phyloP scores from a whole-genome alignment of 345 rosid species.

The Lenwebbia sp. region DNA sequence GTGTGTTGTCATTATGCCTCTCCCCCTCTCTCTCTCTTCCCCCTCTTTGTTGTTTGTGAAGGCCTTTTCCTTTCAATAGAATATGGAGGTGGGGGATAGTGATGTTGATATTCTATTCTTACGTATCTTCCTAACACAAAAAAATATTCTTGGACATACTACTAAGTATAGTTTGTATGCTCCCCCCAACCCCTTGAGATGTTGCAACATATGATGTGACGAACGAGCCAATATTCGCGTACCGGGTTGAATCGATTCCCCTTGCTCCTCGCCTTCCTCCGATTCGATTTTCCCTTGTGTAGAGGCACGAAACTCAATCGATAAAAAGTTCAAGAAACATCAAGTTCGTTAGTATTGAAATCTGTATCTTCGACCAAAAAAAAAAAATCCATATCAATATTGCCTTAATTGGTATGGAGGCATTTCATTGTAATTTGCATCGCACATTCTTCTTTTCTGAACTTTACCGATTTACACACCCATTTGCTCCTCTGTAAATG shows the following conservation, averaged over 20 bases:
- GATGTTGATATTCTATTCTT: background rate
- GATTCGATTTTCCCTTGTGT: background rate
- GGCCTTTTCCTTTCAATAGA: background rate
- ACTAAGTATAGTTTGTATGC: background rate
- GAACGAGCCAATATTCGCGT: background rate
- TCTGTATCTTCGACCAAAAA: background rate
- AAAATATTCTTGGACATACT: background rate
- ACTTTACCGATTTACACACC: fast-evolving
- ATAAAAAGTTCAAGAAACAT: background rate
- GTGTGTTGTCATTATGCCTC: background rate
- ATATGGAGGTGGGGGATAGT: background rate
- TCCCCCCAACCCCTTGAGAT: background rate
- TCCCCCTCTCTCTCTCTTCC: background rate
- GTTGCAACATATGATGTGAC: background rate
- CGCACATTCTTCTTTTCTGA: no score
- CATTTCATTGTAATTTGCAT: background rate
- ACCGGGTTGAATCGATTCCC: background rate
- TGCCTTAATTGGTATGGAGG: background rate
- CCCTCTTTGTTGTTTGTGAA: background rate
- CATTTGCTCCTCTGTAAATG: background rate
- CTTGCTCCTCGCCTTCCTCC: background rate
- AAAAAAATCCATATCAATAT: no score
- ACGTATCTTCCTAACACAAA: background rate
- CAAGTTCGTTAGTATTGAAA: background rate
- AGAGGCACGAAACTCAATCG: background rate